These are phyloP conservation scores for Linaria vulgaris DNA, from an alignment of 257 asterid species.

Conservation along the genomic window DNA sequence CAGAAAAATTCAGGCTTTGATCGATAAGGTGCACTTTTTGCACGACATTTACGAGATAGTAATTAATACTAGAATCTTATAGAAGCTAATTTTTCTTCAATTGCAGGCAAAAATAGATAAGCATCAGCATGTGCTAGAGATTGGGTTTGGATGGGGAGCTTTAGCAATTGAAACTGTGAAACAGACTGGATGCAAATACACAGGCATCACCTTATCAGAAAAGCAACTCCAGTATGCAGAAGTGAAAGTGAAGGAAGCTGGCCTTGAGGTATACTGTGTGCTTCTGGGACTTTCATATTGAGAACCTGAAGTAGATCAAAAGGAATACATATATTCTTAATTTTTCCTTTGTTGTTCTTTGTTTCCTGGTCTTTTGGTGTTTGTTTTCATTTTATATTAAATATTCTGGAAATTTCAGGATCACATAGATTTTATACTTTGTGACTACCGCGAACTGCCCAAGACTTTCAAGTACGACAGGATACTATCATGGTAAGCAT, in stretches of 20 bases:
- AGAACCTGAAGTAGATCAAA: too few species aligned
- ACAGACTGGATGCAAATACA: slow-evolving; percentile 66
- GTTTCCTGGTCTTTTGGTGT: too few species aligned
- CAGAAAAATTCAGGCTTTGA: slow-evolving; percentile 54
- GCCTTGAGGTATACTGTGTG: slow-evolving; percentile 48
- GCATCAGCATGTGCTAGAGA: slow-evolving; percentile 66
- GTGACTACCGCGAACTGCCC: slow-evolving; percentile 61
- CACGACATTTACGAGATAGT: too few species aligned
- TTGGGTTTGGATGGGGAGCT: slow-evolving; percentile 78
- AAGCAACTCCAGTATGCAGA: slow-evolving; percentile 52
- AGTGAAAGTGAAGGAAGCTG: slow-evolving; percentile 53
- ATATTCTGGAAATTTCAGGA: slow-evolving; percentile 31
- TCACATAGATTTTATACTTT: slow-evolving; percentile 46
- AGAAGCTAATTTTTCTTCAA: slow-evolving; percentile 3
- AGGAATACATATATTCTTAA: too few species aligned
- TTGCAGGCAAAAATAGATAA: slow-evolving; percentile 51
- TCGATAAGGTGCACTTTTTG: slow-evolving; percentile 49
- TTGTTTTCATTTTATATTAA: background rate
- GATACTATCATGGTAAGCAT: slow-evolving; percentile 47
- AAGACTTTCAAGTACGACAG: slow-evolving; percentile 45
- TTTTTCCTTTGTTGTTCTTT: too few species aligned
- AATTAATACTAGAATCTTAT: background rate
- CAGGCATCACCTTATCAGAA: slow-evolving; percentile 66
- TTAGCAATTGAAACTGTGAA: slow-evolving; percentile 61
- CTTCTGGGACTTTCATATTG: too few species aligned